Percentiles rank a stretch among this genome's conserved stretches.
Evolutionary conservation across 257 asterid species (phyloP).

Genomic region (Solanum stenotomum): DNA sequence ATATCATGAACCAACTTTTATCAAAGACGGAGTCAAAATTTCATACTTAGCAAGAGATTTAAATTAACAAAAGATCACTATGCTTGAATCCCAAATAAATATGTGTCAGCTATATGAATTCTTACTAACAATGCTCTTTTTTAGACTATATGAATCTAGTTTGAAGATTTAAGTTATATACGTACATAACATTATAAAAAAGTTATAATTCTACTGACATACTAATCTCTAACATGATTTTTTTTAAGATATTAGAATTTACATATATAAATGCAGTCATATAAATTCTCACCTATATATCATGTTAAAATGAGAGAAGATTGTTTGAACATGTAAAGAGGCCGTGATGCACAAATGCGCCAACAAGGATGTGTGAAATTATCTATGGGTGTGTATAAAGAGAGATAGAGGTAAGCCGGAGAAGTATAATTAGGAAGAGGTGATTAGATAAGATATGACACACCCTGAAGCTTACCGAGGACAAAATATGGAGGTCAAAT

Average conservation of each 20-base stretch:
- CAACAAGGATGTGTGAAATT: no score
- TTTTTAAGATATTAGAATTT: no score
- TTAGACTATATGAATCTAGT: not conserved
- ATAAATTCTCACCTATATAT: not conserved
- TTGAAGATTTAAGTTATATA: not conserved
- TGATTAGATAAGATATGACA: not conserved
- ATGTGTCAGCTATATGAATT: not conserved
- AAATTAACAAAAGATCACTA: not conserved
- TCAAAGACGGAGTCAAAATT: not conserved
- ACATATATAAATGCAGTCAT: no score
- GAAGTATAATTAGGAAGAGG: not conserved
- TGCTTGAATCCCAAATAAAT: not conserved
- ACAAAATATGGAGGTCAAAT: not conserved
- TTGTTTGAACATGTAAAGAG: no score
- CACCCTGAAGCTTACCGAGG: not conserved
- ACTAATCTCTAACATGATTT: not conserved
- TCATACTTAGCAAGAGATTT: not conserved
- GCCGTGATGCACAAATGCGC: no score
- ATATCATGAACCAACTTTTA: not conserved
- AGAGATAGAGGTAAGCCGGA: not conserved
- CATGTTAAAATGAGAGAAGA: no score
- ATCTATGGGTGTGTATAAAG: not conserved
- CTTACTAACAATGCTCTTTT: not conserved
- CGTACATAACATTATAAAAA: not conserved
- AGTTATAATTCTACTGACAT: not conserved